Conservation (phyloP, 2,329 filamentous ascomycete genomes). For the Cyphellophora europaea region DNA sequence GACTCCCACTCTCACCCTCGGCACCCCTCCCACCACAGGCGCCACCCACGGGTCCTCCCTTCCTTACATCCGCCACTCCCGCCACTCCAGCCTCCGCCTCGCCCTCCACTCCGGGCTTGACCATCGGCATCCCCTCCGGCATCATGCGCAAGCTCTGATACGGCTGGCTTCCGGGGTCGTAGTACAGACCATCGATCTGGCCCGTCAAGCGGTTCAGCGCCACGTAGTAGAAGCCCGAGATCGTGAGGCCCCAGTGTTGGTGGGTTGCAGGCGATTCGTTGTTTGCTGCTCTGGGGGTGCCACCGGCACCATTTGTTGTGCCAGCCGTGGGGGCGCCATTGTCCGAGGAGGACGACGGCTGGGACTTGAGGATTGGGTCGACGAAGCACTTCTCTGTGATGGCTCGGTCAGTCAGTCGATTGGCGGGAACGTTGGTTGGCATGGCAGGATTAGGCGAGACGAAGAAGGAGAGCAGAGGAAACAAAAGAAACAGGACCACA, state of each 20-base stretch:
- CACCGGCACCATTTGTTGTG: not conserved
- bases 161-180: conserved; percentile 39
- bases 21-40: not conserved
- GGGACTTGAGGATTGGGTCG: conserved; percentile 4
- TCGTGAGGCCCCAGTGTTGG: conserved; percentile 31
- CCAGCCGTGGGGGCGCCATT: no score
- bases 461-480: no score
- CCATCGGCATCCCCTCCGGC: conserved; percentile 20
- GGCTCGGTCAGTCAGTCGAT: no score
- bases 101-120: not conserved
- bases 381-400: conserved; percentile 39
- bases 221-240: conserved; percentile 43
- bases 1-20: not conserved
- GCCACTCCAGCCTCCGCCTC: not conserved
- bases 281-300: not conserved
- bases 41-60: no score
- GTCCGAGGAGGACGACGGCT: no score
- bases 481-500: no score
- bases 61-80: not conserved
- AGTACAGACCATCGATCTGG: conserved; percentile 39
- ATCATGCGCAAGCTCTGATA: conserved; percentile 38
- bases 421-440: no score
- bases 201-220: conserved; percentile 36
- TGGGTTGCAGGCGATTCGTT: not conserved
- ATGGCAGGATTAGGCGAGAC: no score